Conservation (phyloP, 2,329 filamentous ascomycete genomes). For the Venturia effusa region DNA sequence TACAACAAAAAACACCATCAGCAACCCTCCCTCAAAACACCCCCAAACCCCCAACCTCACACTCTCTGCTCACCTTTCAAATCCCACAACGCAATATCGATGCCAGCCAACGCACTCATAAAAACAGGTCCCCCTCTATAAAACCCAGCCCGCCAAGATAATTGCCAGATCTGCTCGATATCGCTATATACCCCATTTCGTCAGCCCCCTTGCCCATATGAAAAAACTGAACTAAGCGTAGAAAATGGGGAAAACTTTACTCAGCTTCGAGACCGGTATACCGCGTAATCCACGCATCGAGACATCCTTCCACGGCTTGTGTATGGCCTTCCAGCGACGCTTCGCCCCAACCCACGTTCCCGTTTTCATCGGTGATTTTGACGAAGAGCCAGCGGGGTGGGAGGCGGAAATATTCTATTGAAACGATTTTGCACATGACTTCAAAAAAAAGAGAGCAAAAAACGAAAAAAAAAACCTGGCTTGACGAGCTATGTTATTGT, state of each 20-base stretch:
- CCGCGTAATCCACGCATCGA: conserved; percentile 54
- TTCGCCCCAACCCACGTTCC: conserved; percentile 61
- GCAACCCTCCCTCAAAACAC: neutral
- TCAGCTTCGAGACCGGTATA: conserved; percentile 60
- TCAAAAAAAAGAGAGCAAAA: no score
- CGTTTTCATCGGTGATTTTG: conserved; percentile 59
- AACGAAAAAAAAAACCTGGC: no score
- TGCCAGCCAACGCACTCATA: conserved; percentile 66
- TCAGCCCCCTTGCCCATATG: neutral
- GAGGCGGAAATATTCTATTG: conserved; percentile 27
- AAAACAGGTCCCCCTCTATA: conserved; percentile 71
- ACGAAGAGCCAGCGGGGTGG: conserved; percentile 69
- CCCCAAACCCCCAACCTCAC: conserved; percentile 22
- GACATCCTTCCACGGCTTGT: conserved; percentile 61
- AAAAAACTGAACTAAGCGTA: no score
- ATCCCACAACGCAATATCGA: conserved; percentile 75
- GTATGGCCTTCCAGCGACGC: conserved; percentile 64
- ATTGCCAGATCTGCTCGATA: conserved; percentile 67
- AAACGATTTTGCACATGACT: conserved; percentile 51
- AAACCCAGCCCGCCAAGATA: conserved; percentile 54
- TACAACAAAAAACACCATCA: neutral
- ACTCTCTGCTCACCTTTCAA: conserved; percentile 55
- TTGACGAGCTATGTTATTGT: no score
- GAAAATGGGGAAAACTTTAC: conserved; percentile 36
- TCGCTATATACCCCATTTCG: neutral